These are phyloP conservation scores for Populus simonii DNA, from an alignment of 345 rosid species.

Conservation along the genomic window DNA sequence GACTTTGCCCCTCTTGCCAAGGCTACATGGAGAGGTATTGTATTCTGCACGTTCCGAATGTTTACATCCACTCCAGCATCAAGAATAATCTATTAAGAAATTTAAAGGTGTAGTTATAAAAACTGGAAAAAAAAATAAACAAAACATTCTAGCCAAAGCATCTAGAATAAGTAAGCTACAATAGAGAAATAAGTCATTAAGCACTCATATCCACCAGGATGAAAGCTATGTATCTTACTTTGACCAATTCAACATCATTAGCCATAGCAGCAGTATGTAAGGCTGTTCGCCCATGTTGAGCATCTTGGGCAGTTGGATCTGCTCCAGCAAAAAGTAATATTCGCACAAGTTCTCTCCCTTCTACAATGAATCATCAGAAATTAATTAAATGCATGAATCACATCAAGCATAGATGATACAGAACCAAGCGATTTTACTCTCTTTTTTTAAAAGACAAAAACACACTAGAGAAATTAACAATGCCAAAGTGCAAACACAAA, in stretches of 20 bases:
- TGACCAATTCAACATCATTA: conserved; percentile 82
- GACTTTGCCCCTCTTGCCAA: conserved; percentile 87
- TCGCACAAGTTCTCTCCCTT: conserved; percentile 86
- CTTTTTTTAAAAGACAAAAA: too few species aligned
- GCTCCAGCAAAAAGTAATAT: conserved; percentile 91
- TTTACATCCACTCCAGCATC: conserved; percentile 95
- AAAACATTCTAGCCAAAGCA: too few species aligned
- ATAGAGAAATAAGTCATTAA: too few species aligned
- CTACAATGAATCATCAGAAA: conserved; percentile 35
- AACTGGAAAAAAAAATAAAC: too few species aligned
- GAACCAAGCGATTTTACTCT: not conserved
- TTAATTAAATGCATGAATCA: too few species aligned
- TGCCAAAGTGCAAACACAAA: too few species aligned
- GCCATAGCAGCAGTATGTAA: conserved; percentile 94
- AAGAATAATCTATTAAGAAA: conserved; percentile 64
- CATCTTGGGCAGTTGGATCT: conserved; percentile 82
- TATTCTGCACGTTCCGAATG: conserved; percentile 76
- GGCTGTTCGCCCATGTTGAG: conserved; percentile 82
- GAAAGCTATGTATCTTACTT: conserved; percentile 37
- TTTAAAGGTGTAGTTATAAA: not conserved
- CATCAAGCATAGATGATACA: too few species aligned
- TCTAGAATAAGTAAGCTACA: too few species aligned
- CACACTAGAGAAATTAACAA: too few species aligned
- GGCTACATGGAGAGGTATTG: conserved; percentile 93
- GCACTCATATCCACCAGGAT: not conserved